These are phyloP conservation scores for Nemania bipapillata DNA, from an alignment of 2,329 filamentous ascomycete species.

Conservation along the genomic window DNA sequence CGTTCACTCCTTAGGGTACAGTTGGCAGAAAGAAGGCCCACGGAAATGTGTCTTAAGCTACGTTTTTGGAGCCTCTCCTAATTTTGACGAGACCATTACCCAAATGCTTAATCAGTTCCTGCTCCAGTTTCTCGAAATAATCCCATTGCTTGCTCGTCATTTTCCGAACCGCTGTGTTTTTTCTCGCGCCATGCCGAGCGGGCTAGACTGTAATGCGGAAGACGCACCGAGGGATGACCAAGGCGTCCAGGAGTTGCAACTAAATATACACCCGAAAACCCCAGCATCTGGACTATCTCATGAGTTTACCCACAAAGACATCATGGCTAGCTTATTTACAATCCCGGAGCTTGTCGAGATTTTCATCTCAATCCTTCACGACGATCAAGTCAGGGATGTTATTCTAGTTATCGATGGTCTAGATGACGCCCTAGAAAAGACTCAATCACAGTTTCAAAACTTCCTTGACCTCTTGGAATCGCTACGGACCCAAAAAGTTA, in stretches of 20 bases:
- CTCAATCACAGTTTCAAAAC: not conserved
- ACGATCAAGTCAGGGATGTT: not conserved
- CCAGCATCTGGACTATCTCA: not conserved
- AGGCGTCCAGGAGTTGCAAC: not conserved
- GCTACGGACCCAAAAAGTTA: not conserved
- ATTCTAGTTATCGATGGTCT: not conserved
- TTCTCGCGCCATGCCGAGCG: not conserved
- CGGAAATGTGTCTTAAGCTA: not conserved
- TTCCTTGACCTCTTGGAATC: not conserved
- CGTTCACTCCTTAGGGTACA: not conserved
- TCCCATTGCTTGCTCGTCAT: not conserved
- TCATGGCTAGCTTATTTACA: not conserved
- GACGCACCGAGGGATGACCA: not conserved
- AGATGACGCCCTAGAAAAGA: not conserved
- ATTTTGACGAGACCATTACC: not conserved
- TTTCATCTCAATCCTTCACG: not conserved
- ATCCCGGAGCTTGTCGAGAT: not conserved
- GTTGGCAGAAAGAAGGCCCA: not conserved
- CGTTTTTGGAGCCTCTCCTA: not conserved
- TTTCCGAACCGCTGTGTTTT: not conserved
- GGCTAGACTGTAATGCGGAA: not conserved
- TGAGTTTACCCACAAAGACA: not conserved
- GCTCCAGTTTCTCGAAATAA: not conserved
- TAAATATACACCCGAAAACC: not conserved
- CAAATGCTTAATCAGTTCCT: not conserved